Base-by-base conservation (phyloP, 495 filamentous ascomycete genomes). In the Penicillium psychrofluorescens region DNA sequence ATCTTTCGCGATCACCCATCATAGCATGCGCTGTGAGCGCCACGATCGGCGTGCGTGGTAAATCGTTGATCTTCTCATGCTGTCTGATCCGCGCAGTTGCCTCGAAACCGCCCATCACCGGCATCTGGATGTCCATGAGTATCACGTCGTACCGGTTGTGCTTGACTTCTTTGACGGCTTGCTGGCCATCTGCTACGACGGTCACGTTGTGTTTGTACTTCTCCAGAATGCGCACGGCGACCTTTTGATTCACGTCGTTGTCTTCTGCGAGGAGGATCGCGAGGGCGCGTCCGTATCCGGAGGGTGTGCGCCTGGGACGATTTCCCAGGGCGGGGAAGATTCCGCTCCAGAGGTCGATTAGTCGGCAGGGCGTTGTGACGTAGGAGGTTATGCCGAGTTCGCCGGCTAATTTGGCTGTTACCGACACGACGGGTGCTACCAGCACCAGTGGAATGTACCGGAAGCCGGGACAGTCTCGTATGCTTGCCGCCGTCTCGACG, bases 311-410 rank as follows among this genome's bases (percentile, higher is more conserved):
- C 11, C 86, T 87, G 30, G 88, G 84, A 36, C 90, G 75, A 52
- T 88, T 90, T 61, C 95, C 90, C 37, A 96, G 67, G 10, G 91
- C 91, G 9, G 90, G 91, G 35, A 96, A 81, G 76, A 96, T 86
- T 40, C 89, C 87, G 58, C 95, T 95, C 44, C 88, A 90, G 40
- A 96, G 74, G 59, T 96, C 90, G 40, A 95, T 92, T 4, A 87
- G 72, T 39, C 86, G 72, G 63, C 91, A 95, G 43, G 90, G 91
- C 6, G 86, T 91, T 16, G 91, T 95, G 84, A 95, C 91, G 64
- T 95, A 95, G 38, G 86, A 90, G 7, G 87, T 86, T 45, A 96
- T 94, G 29, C 90, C 90, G 31, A 95, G 74, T 59, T 95, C 89
- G 15, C 95, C 74, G 33, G 90, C 88, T n/a, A 85, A 84, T 63